Conservation (phyloP, 148 eudicot species). For the Persicaria maculosa region DNA sequence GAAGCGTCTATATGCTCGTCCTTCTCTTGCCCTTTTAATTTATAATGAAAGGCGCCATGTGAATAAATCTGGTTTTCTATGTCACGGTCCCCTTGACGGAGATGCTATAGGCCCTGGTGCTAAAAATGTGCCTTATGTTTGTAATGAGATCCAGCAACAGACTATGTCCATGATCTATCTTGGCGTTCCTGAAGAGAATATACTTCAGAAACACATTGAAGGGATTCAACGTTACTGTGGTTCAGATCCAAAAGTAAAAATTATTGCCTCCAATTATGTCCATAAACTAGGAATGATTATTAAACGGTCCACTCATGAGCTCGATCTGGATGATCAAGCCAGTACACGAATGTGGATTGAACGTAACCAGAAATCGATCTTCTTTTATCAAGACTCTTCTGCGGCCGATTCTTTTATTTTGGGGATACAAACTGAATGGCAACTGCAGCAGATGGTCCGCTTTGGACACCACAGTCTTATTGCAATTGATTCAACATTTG, state of each 20-base stretch:
- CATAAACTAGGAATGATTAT: slow-evolving; percentile 92
- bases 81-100: slow-evolving; percentile 92
- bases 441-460: slow-evolving; percentile 89
- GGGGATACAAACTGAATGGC: slow-evolving; percentile 99
- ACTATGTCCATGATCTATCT: slow-evolving; percentile 98
- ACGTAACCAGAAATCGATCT: slow-evolving; percentile 74
- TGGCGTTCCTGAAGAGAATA: slow-evolving; percentile 90
- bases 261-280: slow-evolving; percentile 89
- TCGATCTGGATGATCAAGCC: slow-evolving; percentile 91
- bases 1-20: slow-evolving; percentile 90
- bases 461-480: slow-evolving; percentile 79
- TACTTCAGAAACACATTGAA: slow-evolving; percentile 87
- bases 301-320: slow-evolving; percentile 78
- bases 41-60: slow-evolving; percentile 81
- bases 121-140: slow-evolving; percentile 66
- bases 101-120: slow-evolving; percentile 99
- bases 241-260: slow-evolving; percentile 56
- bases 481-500: slow-evolving; percentile 87
- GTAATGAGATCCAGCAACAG: slow-evolving; percentile 92
- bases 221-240: slow-evolving; percentile 80
- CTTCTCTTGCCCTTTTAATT: slow-evolving; percentile 63
- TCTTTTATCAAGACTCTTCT: slow-evolving; percentile 72
- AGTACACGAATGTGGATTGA: slow-evolving; percentile 85
- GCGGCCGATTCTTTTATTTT: slow-evolving; percentile 66
- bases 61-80: slow-evolving; percentile 79